Conservation (phyloP, 83 land plant genomes). For the Diphasiastrum complanatum region DNA sequence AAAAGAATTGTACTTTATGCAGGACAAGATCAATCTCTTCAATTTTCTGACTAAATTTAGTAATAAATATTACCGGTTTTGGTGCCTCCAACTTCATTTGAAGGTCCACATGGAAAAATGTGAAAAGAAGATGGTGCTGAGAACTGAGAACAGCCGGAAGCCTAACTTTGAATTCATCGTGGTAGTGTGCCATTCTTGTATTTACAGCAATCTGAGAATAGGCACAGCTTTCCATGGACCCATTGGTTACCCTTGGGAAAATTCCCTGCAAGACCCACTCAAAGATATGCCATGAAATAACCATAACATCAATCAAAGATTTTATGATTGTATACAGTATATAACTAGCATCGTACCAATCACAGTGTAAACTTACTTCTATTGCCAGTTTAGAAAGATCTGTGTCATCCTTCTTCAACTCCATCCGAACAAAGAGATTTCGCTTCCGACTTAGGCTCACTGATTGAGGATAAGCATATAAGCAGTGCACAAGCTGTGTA, state of each 20-base stretch:
- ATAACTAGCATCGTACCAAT: constrained; percentile 37
- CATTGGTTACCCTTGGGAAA: constrained; percentile 53
- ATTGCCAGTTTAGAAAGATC: constrained; percentile 69
- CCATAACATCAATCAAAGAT: neutral
- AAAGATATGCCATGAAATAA: constrained; percentile 4
- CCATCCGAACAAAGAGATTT: constrained; percentile 77
- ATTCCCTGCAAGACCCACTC: constrained; percentile 44
- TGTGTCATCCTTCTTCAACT: constrained; percentile 73
- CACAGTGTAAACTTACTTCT: too few species aligned
- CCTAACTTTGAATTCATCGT: constrained; percentile 82
- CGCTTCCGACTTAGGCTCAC: constrained; percentile 82
- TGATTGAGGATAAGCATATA: constrained; percentile 79
- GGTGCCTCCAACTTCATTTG: constrained; percentile 91
- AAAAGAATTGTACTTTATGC: too few species aligned
- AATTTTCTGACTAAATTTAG: too few species aligned
- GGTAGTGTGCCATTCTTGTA: constrained; percentile 69
- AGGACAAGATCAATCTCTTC: too few species aligned
- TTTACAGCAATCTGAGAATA: constrained; percentile 88
- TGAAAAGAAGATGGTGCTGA: constrained; percentile 78
- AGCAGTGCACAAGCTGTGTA: constrained; percentile 74
- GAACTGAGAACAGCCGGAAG: constrained; percentile 75
- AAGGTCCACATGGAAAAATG: constrained; percentile 89
- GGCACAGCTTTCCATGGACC: constrained; percentile 57
- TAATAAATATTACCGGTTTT: constrained; percentile 56
- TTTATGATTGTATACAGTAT: neutral